Percentiles rank a stretch among this genome's conserved stretches.
Conservation (phyloP, 805 yeast genomes). For the Candida corydali region DNA sequence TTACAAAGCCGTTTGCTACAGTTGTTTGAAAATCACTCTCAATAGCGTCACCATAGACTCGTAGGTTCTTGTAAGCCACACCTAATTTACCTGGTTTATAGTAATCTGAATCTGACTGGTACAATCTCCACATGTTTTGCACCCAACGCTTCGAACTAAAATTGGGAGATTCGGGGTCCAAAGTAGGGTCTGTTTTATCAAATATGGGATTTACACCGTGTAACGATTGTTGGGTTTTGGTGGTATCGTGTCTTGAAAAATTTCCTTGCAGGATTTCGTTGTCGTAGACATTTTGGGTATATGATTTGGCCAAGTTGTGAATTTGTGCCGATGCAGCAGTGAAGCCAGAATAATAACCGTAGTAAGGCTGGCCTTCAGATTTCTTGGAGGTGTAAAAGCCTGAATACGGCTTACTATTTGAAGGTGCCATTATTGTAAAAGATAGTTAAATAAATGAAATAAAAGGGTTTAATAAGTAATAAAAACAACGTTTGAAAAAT, state of each 20-base stretch:
- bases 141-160: conserved; percentile 60
- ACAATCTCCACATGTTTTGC: conserved; percentile 49
- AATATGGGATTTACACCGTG: conserved; percentile 9
- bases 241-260: conserved; percentile 1
- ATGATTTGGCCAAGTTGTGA: conserved; percentile 6
- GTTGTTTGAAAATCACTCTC: conserved; percentile 61
- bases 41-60: conserved; percentile 54
- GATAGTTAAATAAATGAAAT: not conserved
- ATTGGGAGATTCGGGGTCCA: conserved; percentile 50
- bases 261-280: not conserved
- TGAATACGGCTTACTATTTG: conserved; percentile 4
- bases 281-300: conserved; percentile 1
- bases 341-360: conserved; percentile 8
- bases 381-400: conserved; percentile 3
- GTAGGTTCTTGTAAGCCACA: conserved; percentile 47
- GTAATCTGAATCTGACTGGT: conserved; percentile 49
- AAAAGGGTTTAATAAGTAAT: too few relatives aligned
- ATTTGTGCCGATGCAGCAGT: conserved; percentile 5
- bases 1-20: conserved; percentile 31
- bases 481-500: too few relatives aligned
- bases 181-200: conserved; percentile 28
- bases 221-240: not conserved
- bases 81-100: conserved; percentile 58
- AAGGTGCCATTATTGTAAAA: not conserved
- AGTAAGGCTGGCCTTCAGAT: conserved; percentile 7